phyloP scores from a whole-genome alignment of 345 rosid genomes.

The Acer campestre region DNA sequence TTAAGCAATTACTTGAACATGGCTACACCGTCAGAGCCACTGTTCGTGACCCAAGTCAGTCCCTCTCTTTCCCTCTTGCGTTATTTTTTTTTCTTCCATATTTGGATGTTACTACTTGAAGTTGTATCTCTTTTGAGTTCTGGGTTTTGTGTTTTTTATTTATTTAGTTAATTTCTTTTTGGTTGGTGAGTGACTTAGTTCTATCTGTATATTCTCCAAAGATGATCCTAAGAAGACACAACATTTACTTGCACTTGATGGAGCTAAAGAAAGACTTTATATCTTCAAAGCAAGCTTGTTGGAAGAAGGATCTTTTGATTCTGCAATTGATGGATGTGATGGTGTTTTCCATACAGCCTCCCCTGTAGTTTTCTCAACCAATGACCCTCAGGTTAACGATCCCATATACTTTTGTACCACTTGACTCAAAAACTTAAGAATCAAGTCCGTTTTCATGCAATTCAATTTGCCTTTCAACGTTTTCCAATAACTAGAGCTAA shows the following conservation, averaged over 20 bases:
- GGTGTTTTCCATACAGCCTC: constrained; percentile 44
- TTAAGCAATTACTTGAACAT: constrained; percentile 46
- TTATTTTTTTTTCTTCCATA: background rate
- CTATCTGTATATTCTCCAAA: background rate
- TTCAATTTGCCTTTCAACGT: background rate
- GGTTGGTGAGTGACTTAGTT: background rate
- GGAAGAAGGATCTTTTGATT: constrained; percentile 42
- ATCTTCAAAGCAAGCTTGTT: constrained; percentile 32
- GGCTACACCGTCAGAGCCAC: constrained; percentile 54
- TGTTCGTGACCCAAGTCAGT: constrained; percentile 49
- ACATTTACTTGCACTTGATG: constrained; percentile 38
- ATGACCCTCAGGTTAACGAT: constrained; percentile 26
- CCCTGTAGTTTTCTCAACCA: constrained; percentile 26
- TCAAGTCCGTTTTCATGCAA: no score
- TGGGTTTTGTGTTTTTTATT: background rate
- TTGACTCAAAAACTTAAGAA: no score
- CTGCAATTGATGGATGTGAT: constrained; percentile 35
- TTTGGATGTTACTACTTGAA: background rate
- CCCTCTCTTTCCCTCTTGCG: background rate
- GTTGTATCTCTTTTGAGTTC: background rate
- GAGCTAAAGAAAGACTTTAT: constrained; percentile 41
- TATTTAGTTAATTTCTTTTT: background rate
- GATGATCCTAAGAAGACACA: constrained; percentile 39
- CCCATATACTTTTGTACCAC: no score
- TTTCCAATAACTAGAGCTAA: background rate